Evolutionary conservation across 1,284 basidiomycete genomes (phyloP), one percentile per base, ranked within the genome.

Genomic region (Pholiota adiposa): DNA sequence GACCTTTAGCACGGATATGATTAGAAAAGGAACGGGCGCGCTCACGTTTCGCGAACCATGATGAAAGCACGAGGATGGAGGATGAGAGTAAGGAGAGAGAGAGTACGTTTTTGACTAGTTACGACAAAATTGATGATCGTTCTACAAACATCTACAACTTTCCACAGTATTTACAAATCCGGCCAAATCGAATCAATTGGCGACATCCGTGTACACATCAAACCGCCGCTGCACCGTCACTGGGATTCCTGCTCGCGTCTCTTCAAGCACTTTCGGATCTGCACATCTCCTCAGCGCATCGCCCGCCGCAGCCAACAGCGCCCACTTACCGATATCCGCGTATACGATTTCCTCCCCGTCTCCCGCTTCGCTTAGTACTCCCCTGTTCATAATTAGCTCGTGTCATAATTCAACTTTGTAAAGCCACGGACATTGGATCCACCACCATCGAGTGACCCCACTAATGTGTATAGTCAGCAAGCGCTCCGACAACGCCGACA

Each of bases 401-500:
- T 43, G 4, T 7, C 19, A 19, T 27, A 33, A 19, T 19, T 19
- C 7, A 64, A 51, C 51, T 36, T 49, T 19, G 41, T 9, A 36
- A 36, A 50, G 12, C 33, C 1, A 77, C 90, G 75, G 72, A 93
- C 93, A 91, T 87, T 12, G 96, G 96, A 75, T 97, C 91, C 19
- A 96, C 89, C 16, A 96, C 83, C 82, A 92, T 89, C 5, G 92
- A 92, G 73, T 96, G 94, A 0, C 95, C 96, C 86, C 93, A 97
- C 89, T 94, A n/a, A 41, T 19, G 52, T 19, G 31, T 51, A 44
- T 33, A 14, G 67, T 46, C 62, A 34, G 48, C 40, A 21, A 25
- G 51, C 44, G 9, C 11, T 23, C 49, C 36, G 12, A 21, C 54
- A 23, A 51, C 59, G 18, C 54, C 38, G 25, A 58, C 40, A 18